Evolutionary conservation across 352 stramenopile species (phyloP).

Genomic region (Nannochloropsis limnetica): DNA sequence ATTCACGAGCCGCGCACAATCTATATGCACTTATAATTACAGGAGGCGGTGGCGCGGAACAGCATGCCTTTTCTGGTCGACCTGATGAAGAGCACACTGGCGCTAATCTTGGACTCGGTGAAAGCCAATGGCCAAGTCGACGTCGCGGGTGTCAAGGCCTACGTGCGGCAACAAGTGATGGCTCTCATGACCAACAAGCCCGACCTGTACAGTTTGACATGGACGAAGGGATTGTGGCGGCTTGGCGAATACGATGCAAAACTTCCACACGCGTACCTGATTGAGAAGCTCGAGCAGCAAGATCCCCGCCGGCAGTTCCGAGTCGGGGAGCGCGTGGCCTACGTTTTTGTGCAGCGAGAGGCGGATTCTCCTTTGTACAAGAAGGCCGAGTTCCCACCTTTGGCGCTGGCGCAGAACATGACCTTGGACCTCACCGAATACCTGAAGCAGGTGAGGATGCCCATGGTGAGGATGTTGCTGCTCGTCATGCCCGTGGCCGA

Average conservation of each 20-base stretch:
- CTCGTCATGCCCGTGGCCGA: conserved; percentile 7
- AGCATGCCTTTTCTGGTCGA: conserved; percentile 32
- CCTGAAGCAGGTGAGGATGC: conserved; percentile 2
- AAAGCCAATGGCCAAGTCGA: not conserved
- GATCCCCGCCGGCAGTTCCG: conserved; percentile 9
- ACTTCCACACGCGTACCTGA: not conserved
- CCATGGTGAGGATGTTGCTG: not conserved
- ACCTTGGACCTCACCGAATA: not conserved
- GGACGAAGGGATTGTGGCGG: conserved; percentile 6
- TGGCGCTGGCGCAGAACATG: not conserved
- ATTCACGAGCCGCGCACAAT: not conserved
- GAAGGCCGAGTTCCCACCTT: not conserved
- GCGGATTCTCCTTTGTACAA: not conserved
- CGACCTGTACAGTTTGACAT: conserved; percentile 3
- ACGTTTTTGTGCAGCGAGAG: conserved; percentile 1
- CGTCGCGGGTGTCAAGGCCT: not conserved
- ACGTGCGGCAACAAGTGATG: not conserved
- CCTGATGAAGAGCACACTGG: not conserved
- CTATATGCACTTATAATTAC: not conserved
- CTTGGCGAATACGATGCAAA: not conserved
- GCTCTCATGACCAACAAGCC: conserved; percentile 5
- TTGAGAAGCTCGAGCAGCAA: not conserved
- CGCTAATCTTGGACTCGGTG: not conserved
- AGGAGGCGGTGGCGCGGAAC: not conserved
- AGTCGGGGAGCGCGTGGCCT: conserved; percentile 4